Conservation (phyloP, 306 rosid genomes). For the Dalbergia cultrata region DNA sequence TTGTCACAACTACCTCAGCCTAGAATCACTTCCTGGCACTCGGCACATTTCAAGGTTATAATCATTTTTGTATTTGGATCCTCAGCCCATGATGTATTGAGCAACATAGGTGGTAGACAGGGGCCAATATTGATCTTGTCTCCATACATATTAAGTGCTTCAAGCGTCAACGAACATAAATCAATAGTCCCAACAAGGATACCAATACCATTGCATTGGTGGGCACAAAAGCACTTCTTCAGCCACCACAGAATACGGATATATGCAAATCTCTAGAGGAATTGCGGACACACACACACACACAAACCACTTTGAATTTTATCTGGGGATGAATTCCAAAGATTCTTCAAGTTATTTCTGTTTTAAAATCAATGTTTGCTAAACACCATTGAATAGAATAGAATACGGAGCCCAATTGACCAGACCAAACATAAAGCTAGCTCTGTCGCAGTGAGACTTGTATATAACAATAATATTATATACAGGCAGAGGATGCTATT, state of each 20-base stretch:
- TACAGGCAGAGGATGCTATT: slow-evolving; percentile 32
- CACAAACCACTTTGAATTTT: not conserved
- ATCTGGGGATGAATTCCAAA: slow-evolving; percentile 18
- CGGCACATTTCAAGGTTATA: slow-evolving; percentile 17
- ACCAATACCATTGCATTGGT: slow-evolving; percentile 12
- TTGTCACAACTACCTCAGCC: slow-evolving; percentile 32
- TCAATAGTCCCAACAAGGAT: slow-evolving; percentile 17
- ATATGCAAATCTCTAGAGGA: slow-evolving; percentile 28
- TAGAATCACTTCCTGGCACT: slow-evolving; percentile 22
- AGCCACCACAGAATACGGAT: slow-evolving; percentile 48
- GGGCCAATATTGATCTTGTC: slow-evolving; percentile 32
- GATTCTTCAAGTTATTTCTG: not conserved
- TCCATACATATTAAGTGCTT: slow-evolving; percentile 20
- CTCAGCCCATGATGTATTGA: not conserved
- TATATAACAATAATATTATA: not conserved
- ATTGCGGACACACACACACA: not conserved
- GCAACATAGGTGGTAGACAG: slow-evolving; percentile 30
- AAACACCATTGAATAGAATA: slow-evolving; percentile 1
- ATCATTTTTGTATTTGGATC: slow-evolving; percentile 40
- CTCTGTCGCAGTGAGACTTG: not conserved
- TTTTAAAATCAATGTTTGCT: not conserved
- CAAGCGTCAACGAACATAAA: not conserved
- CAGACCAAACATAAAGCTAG: slow-evolving; percentile 12
- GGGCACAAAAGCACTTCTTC: slow-evolving; percentile 35
- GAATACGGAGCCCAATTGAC: slow-evolving; percentile 16